phyloP scores from a whole-genome alignment of 192 early-diverging fungal species.

The Umbelopsis sp. region DNA sequence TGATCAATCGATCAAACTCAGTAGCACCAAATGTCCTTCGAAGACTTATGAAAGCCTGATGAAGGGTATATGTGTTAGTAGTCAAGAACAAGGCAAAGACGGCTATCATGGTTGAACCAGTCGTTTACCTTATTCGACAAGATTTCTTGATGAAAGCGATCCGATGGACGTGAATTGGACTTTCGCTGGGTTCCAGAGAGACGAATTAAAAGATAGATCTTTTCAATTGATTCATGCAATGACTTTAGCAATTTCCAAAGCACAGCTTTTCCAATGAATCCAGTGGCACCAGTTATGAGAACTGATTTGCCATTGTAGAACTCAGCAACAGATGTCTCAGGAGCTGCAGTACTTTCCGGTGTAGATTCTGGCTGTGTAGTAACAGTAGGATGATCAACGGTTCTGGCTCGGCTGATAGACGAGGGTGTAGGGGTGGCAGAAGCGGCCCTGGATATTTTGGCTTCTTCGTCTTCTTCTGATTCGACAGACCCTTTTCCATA shows the following conservation, averaged over 20 bases:
- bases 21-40: slow-evolving; percentile 32
- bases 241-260: slow-evolving; percentile 50
- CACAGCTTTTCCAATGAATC: slow-evolving; percentile 57
- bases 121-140: slow-evolving; percentile 35
- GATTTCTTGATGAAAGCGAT: slow-evolving; percentile 38
- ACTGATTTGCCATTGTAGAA: slow-evolving; percentile 43
- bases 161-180: slow-evolving; percentile 10
- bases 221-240: slow-evolving; percentile 43
- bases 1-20: slow-evolving; percentile 41
- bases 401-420: neutral
- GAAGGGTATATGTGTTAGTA: neutral
- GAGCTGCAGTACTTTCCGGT: too few relatives aligned
- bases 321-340: neutral
- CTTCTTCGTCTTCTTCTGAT: slow-evolving; percentile 5
- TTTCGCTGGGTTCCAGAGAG: slow-evolving; percentile 17
- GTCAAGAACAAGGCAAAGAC: too few relatives aligned
- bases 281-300: slow-evolving; percentile 55
- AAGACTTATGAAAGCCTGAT: slow-evolving; percentile 45
- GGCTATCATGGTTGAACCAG: neutral
- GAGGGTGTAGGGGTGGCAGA: neutral
- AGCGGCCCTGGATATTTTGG: neutral
- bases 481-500: neutral
- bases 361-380: too few relatives aligned
- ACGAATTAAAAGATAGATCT: slow-evolving; percentile 29
- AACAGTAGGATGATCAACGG: too few relatives aligned